Evolutionary conservation across 106 monocot species (phyloP).

Genomic region (Dioscorea zingiberensis): DNA sequence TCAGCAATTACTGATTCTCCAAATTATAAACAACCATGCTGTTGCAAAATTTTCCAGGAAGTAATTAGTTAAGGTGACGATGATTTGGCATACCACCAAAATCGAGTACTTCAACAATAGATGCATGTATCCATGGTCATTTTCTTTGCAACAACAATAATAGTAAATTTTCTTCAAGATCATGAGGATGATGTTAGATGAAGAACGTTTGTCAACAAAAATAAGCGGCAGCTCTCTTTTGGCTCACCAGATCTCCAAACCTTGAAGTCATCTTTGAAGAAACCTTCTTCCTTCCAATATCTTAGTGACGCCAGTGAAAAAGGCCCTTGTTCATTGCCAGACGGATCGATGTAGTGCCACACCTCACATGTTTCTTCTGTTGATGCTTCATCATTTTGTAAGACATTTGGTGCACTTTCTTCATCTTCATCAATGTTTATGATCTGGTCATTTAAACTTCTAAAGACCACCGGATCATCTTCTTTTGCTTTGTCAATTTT

Average conservation of each 20-base stretch:
- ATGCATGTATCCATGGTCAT: neutral
- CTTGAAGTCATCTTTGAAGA: slow-evolving; percentile 45
- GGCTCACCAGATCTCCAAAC: slow-evolving; percentile 47
- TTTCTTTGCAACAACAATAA: too few species aligned
- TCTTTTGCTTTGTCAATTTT: neutral
- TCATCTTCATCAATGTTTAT: slow-evolving; percentile 16
- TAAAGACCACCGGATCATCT: neutral
- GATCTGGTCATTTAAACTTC: neutral
- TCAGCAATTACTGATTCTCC: neutral
- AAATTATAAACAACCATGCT: too few species aligned
- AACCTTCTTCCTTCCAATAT: slow-evolving; percentile 37
- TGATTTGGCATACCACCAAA: neutral
- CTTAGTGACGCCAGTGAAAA: slow-evolving; percentile 30
- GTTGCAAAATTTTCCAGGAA: too few species aligned
- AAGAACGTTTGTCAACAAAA: slow-evolving; percentile 32
- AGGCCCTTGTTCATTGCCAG: slow-evolving; percentile 45
- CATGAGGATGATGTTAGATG: neutral
- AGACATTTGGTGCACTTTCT: neutral
- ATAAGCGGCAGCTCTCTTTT: slow-evolving; percentile 18
- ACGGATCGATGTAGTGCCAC: slow-evolving; percentile 64
- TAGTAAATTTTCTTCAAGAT: too few species aligned
- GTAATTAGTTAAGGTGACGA: too few species aligned
- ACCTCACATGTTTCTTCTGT: neutral
- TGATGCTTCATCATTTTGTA: neutral
- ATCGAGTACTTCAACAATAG: neutral